Evolutionary conservation across 352 stramenopile species (phyloP).

Genomic region (Pilasporangium apinafurcum): DNA sequence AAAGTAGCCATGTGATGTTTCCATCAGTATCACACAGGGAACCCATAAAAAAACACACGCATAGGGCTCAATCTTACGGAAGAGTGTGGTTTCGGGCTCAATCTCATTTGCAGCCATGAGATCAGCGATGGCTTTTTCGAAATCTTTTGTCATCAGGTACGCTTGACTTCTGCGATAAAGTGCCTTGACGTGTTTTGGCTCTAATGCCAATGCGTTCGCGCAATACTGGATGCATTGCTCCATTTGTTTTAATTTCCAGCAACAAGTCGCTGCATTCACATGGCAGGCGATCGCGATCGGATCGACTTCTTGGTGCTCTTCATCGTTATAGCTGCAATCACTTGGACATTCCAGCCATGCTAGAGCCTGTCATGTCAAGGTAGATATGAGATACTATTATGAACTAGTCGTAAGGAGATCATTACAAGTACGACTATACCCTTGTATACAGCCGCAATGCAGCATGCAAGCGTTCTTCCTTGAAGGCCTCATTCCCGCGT

Average conservation of each 20-base stretch:
- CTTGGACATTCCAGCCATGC: slow-evolving; percentile 46
- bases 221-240: slow-evolving; percentile 44
- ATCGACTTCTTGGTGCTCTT: slow-evolving; percentile 25
- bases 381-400: not conserved
- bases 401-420: not conserved
- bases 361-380: slow-evolving; percentile 19
- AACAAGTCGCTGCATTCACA: slow-evolving; percentile 55
- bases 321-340: slow-evolving; percentile 22
- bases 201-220: slow-evolving; percentile 31
- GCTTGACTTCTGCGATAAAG: slow-evolving; percentile 63
- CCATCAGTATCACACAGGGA: not conserved
- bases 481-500: slow-evolving; percentile 55
- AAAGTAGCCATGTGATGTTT: not conserved
- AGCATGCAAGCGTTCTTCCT: slow-evolving; percentile 15
- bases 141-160: slow-evolving; percentile 44
- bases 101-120: slow-evolving; percentile 22
- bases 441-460: slow-evolving; percentile 36
- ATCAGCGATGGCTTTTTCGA: slow-evolving; percentile 46
- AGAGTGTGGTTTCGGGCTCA: slow-evolving; percentile 39
- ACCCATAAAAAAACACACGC: not conserved
- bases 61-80: slow-evolving; percentile 11
- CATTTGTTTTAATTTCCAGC: slow-evolving; percentile 35
- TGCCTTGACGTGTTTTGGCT: slow-evolving; percentile 49
- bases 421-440: slow-evolving; percentile 1
- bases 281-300: slow-evolving; percentile 38